A percentile compares a stretch with the other conserved stretches of the same genome.
Conservation (phyloP, 306 rosid genomes). For the Pachyrhizus erosus region DNA sequence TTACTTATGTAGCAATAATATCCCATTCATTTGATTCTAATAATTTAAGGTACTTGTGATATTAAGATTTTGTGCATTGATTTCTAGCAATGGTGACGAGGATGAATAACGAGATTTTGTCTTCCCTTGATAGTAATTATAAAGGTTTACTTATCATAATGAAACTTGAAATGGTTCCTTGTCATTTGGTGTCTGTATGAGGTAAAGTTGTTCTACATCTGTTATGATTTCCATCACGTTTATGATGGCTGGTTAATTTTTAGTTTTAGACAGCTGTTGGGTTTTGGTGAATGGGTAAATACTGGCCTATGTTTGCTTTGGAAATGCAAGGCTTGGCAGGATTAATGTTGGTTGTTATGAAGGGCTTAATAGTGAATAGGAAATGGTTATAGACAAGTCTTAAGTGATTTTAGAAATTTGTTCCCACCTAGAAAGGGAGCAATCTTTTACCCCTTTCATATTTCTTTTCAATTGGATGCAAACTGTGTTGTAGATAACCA, state of each 20-base stretch:
- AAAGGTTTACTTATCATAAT: too few species aligned
- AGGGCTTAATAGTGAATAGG: not conserved
- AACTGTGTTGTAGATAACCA: too few species aligned
- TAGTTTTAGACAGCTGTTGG: not conserved
- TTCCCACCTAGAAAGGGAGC: too few species aligned
- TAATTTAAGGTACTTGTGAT: not conserved
- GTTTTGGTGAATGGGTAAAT: not conserved
- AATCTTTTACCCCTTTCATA: too few species aligned
- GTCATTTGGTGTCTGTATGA: not conserved
- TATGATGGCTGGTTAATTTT: not conserved
- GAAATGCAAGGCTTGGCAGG: not conserved
- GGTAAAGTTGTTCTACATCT: not conserved
- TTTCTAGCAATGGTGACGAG: not conserved
- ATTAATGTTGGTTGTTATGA: not conserved
- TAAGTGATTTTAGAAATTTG: not conserved
- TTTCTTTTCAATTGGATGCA: too few species aligned
- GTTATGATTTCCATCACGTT: conserved; percentile 3
- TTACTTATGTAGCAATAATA: not conserved
- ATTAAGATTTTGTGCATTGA: not conserved
- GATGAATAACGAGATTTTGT: not conserved
- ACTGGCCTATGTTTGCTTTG: not conserved
- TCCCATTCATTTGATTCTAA: not conserved
- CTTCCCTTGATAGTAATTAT: not conserved
- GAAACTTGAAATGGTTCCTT: not conserved
- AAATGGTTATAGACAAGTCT: not conserved